Conservation (phyloP, 148 eudicot species). For the Rhododendron kiyosumense region DNA sequence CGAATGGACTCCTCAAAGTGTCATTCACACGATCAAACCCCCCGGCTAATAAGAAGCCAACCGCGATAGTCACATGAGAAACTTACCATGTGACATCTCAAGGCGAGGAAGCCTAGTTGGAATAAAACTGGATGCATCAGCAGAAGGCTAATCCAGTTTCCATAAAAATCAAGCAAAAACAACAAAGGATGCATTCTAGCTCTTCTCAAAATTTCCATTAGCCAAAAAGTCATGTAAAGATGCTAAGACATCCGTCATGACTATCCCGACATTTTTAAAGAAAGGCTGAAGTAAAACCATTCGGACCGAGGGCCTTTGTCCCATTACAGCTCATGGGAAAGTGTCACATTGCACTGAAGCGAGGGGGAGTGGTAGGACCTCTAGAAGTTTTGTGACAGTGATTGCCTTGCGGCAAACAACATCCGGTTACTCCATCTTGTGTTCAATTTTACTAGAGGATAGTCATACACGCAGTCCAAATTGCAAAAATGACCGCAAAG, state of each 20-base stretch:
- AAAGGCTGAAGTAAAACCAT: not conserved
- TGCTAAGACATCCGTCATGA: not conserved
- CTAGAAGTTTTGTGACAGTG: not conserved
- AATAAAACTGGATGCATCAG: no score
- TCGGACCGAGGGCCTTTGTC: not conserved
- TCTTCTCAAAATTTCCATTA: not conserved
- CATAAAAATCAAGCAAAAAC: no score
- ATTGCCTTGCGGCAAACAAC: not conserved
- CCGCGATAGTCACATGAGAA: not conserved
- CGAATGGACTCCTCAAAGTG: not conserved
- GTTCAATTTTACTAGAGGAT: not conserved
- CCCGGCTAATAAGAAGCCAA: not conserved
- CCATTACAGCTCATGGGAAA: not conserved
- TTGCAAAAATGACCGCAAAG: not conserved
- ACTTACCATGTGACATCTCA: not conserved
- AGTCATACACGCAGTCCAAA: not conserved
- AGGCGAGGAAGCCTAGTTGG: not conserved
- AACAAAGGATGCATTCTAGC: not conserved
- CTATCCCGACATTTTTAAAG: not conserved
- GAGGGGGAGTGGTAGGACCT: not conserved
- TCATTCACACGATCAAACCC: not conserved
- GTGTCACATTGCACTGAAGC: not conserved
- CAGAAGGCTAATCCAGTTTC: no score
- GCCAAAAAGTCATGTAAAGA: not conserved
- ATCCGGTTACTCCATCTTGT: not conserved